Percentiles rank a stretch among this genome's conserved stretches.
phyloP scores from a whole-genome alignment of 2,329 filamentous ascomycete genomes.

The Nemania sp. region DNA sequence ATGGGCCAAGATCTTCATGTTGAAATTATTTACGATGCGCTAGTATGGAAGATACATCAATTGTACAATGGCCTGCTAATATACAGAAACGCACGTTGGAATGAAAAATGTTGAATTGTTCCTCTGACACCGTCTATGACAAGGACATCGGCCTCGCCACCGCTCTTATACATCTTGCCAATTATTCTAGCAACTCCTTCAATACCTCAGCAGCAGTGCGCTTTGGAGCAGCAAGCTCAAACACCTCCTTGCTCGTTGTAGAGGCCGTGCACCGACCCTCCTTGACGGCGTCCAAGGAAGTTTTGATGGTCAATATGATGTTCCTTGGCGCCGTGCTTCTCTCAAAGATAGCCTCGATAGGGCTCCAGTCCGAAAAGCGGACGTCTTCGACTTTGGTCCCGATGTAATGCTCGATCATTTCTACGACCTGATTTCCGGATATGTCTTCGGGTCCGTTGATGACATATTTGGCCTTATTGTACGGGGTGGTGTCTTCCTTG shows the following conservation, averaged over 20 bases:
- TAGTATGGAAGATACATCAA: too few relatives aligned
- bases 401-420: constrained; percentile 17
- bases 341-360: background rate
- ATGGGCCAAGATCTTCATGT: too few relatives aligned
- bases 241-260: constrained; percentile 14
- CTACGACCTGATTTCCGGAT: constrained; percentile 6
- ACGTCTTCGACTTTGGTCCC: constrained; percentile 16
- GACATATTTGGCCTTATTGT: constrained; percentile 18
- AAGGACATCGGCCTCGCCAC: too few relatives aligned
- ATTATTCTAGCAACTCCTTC: constrained; percentile 4
- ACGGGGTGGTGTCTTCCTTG: constrained; percentile 8
- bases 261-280: constrained; percentile 6
- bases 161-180: too few relatives aligned
- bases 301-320: constrained; percentile 6
- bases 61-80: too few relatives aligned
- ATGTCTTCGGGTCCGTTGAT: constrained; percentile 17
- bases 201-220: constrained; percentile 6
- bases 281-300: background rate
- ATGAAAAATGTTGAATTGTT: too few relatives aligned
- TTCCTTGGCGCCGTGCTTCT: background rate
- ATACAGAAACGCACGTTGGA: too few relatives aligned
- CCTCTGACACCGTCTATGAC: too few relatives aligned
- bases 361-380: constrained; percentile 5
- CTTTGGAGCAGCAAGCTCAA: constrained; percentile 16
- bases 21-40: too few relatives aligned